phyloP scores from a whole-genome alignment of 83 land plant genomes.

The Larix sibirica region DNA sequence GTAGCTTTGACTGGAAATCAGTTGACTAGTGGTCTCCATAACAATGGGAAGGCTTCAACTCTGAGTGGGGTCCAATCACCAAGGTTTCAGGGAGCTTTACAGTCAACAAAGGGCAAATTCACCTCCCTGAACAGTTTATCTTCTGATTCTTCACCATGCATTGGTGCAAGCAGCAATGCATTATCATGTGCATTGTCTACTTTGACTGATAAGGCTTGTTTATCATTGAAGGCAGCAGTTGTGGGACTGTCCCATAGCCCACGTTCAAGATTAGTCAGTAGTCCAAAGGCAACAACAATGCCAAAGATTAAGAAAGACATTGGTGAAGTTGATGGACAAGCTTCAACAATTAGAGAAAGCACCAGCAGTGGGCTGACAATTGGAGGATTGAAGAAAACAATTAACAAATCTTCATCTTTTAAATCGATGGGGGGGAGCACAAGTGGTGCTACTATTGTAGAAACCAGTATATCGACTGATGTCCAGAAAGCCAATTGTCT shows the following conservation, averaged over 20 bases:
- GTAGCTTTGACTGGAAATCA: constrained; percentile 13
- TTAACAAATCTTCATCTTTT: constrained; percentile 51
- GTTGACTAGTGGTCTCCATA: constrained; percentile 14
- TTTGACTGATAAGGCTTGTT: not conserved
- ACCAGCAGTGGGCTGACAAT: constrained; percentile 19
- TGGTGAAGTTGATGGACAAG: constrained; percentile 32
- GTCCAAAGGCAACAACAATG: constrained; percentile 16
- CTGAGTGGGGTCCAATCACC: not conserved
- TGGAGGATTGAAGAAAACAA: constrained; percentile 22
- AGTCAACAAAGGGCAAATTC: constrained; percentile 30
- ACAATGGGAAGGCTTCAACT: constrained; percentile 20
- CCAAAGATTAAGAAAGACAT: constrained; percentile 41
- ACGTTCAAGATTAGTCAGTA: constrained; percentile 12
- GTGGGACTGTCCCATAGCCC: not conserved
- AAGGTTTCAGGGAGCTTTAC: constrained; percentile 7
- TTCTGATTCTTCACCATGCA: not conserved
- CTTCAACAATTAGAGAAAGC: constrained; percentile 27
- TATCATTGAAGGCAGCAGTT: constrained; percentile 13
- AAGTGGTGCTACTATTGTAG: constrained; percentile 23
- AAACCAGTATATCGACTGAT: constrained; percentile 27
- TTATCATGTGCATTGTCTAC: not conserved
- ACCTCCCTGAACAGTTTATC: not conserved
- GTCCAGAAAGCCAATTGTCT: constrained; percentile 23
- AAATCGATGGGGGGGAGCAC: constrained; percentile 25
- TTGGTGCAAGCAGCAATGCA: not conserved